Conservation (phyloP, 176 grass and related monocot species). For the Oryza glaberrima region DNA sequence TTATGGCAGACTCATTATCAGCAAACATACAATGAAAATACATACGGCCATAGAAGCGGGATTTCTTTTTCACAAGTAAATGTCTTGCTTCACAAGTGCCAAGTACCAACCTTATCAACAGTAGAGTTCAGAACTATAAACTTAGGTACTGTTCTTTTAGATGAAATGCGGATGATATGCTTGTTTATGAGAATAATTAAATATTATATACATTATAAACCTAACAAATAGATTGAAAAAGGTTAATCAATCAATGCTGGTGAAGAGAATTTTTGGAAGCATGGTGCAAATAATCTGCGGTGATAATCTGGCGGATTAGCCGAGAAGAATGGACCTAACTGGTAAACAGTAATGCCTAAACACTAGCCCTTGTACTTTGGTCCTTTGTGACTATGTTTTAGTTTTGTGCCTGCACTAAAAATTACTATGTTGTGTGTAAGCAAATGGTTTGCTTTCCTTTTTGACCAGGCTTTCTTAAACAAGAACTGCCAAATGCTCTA, state of each 20-base stretch:
- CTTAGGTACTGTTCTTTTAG: no score
- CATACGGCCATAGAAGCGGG: background rate
- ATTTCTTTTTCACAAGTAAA: background rate
- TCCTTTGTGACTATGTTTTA: background rate
- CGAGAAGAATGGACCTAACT: background rate
- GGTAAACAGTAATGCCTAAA: background rate
- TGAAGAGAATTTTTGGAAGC: no score
- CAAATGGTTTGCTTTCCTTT: background rate
- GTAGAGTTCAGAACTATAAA: slow-evolving; percentile 4
- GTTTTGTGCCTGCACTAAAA: background rate
- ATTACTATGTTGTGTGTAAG: background rate
- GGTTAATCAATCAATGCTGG: no score
- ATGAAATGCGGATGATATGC: no score
- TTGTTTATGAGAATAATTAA: no score
- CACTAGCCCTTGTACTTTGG: background rate
- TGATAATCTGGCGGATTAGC: no score
- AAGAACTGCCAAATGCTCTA: background rate
- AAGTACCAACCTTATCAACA: background rate
- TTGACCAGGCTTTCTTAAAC: background rate
- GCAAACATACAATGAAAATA: background rate
- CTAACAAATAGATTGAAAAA: no score
- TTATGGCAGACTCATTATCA: background rate
- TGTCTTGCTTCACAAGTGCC: background rate
- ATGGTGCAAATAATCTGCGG: no score
- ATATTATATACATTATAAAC: no score